phyloP scores from a whole-genome alignment of 495 filamentous ascomycete species.

The Poronia punctata region DNA sequence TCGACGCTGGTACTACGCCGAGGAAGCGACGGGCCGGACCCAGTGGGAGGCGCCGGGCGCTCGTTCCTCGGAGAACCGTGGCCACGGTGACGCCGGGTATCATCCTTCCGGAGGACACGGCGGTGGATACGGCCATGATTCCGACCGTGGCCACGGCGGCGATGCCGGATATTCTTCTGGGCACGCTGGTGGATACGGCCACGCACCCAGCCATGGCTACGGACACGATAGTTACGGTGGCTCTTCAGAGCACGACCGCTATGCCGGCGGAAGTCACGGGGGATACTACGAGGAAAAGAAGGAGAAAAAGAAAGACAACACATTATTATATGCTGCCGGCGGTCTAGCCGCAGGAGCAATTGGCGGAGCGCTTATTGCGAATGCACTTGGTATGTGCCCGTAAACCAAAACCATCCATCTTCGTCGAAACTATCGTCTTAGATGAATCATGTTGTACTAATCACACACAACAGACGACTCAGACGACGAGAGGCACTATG shows the following conservation, averaged over 20 bases:
- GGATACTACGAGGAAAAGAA: slow-evolving; percentile 19
- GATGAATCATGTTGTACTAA: not conserved
- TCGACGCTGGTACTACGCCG: slow-evolving; percentile 55
- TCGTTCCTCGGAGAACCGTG: slow-evolving; percentile 1
- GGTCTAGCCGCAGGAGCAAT: slow-evolving; percentile 51
- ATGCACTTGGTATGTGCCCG: slow-evolving; percentile 45
- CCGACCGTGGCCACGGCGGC: slow-evolving; percentile 6
- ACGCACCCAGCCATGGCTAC: slow-evolving; percentile 3
- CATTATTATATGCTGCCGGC: slow-evolving; percentile 44
- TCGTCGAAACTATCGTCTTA: not conserved
- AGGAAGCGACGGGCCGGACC: slow-evolving; percentile 50
- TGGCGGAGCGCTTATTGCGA: slow-evolving; percentile 49
- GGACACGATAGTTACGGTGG: not conserved
- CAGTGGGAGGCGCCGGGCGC: slow-evolving; percentile 52
- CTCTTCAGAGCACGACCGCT: slow-evolving; percentile 11
- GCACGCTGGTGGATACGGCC: slow-evolving; percentile 8
- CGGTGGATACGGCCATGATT: slow-evolving; percentile 11
- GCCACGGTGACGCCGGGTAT: too few species aligned
- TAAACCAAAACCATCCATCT: not conserved
- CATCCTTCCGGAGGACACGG: too few species aligned
- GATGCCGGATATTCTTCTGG: slow-evolving; percentile 13
- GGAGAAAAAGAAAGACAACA: slow-evolving; percentile 42
- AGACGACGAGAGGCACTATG: slow-evolving; percentile 21
- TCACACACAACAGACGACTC: slow-evolving; percentile 1
- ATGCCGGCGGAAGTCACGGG: slow-evolving; percentile 8